These are phyloP conservation scores for Salix suchowensis DNA, from an alignment of 345 rosid genomes.

Conservation along the genomic window DNA sequence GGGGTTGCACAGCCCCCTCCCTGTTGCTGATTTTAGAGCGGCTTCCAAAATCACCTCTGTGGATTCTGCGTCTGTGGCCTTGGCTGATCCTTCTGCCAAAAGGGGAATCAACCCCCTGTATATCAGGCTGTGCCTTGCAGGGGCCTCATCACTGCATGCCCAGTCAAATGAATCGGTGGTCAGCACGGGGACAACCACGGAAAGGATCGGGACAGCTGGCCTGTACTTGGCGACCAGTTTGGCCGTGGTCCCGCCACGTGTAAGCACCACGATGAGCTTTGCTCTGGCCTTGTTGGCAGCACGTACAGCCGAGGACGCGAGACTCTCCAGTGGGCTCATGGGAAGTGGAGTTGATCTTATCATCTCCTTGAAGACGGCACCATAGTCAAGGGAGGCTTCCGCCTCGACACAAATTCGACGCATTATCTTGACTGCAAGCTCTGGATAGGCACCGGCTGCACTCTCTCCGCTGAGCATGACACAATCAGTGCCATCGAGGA, in stretches of 20 bases:
- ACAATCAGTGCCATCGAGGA: slow-evolving; percentile 86
- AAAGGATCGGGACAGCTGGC: slow-evolving; percentile 88
- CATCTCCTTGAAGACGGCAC: slow-evolving; percentile 76
- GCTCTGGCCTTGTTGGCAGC: slow-evolving; percentile 87
- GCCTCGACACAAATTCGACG: slow-evolving; percentile 77
- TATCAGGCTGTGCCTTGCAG: slow-evolving; percentile 84
- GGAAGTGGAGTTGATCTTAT: slow-evolving; percentile 84
- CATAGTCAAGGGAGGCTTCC: slow-evolving; percentile 78
- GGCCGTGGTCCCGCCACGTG: slow-evolving; percentile 88
- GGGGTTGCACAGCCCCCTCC: slow-evolving; percentile 53
- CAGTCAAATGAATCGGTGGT: slow-evolving; percentile 88
- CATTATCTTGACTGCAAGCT: slow-evolving; percentile 84
- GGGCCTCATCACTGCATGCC: slow-evolving; percentile 81
- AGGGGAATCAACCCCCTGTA: slow-evolving; percentile 82
- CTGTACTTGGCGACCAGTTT: slow-evolving; percentile 88
- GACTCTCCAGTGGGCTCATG: slow-evolving; percentile 92
- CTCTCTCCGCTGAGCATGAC: slow-evolving; percentile 95
- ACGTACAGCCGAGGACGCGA: slow-evolving; percentile 88
- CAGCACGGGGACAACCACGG: slow-evolving; percentile 77
- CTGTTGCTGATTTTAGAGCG: slow-evolving; percentile 61
- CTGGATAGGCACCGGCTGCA: slow-evolving; percentile 85
- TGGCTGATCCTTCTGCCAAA: slow-evolving; percentile 85
- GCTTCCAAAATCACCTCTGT: slow-evolving; percentile 74
- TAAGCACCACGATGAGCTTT: slow-evolving; percentile 76
- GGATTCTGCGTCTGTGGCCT: slow-evolving; percentile 88